Conservation (phyloP, 140 eudicot genomes). For the Cichorium intybus region DNA sequence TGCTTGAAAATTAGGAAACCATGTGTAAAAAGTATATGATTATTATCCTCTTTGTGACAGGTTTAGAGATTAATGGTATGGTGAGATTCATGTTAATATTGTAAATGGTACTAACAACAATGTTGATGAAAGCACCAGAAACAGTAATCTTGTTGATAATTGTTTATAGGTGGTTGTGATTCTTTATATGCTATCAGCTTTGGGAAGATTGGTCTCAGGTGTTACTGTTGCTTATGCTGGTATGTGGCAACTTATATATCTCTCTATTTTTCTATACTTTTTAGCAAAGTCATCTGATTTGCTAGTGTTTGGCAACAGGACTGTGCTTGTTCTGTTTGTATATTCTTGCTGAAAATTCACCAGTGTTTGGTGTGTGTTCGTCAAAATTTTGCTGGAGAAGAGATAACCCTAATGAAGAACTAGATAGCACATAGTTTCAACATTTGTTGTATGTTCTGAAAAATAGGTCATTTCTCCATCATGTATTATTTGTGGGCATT, state of each 20-base stretch:
- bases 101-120: neutral
- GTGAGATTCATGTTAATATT: constrained; percentile 15
- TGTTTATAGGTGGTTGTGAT: constrained; percentile 59
- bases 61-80: constrained; percentile 6
- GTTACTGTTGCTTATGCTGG: constrained; percentile 90
- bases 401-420: constrained; percentile 42
- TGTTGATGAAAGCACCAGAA: constrained; percentile 9
- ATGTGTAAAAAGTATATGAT: neutral
- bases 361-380: constrained; percentile 36
- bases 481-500: constrained; percentile 5
- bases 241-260: constrained; percentile 25
- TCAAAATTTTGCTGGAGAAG: constrained; percentile 42
- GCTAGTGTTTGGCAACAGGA: constrained; percentile 53
- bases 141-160: constrained; percentile 2
- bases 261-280: neutral
- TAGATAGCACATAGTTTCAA: constrained; percentile 33
- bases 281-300: neutral
- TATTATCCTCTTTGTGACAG: neutral
- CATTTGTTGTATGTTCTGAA: constrained; percentile 9
- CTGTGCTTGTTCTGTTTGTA: constrained; percentile 77
- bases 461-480: constrained; percentile 12
- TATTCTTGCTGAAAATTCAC: constrained; percentile 63
- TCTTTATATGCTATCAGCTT: constrained; percentile 72
- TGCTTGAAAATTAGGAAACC: constrained; percentile 24
- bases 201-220: constrained; percentile 87